Percentiles rank a stretch among this genome's conserved stretches.
These are phyloP conservation scores for Hirschfeldia incana DNA, from an alignment of 345 rosid genomes.

Conservation along the genomic window DNA sequence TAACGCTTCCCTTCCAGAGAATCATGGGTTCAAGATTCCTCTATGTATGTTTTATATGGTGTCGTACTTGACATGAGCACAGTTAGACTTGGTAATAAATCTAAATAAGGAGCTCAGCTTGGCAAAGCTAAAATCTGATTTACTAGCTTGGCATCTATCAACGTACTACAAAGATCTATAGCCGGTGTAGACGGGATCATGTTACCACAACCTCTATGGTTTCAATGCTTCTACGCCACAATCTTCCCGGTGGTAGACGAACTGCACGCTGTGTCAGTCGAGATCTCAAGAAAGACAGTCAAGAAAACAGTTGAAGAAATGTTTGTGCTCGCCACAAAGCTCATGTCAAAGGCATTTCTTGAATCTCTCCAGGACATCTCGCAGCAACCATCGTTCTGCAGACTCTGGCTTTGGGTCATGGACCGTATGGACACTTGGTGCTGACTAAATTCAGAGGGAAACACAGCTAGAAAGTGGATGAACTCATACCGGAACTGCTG, in stretches of 20 bases:
- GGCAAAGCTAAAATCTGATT: constrained; percentile 17
- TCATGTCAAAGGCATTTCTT: constrained; percentile 59
- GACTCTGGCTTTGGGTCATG: constrained; percentile 67
- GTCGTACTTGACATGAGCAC: constrained; percentile 15
- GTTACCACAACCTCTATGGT: too few species aligned
- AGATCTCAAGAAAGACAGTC: constrained; percentile 45
- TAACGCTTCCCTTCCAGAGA: constrained; percentile 60
- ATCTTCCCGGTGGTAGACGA: too few species aligned
- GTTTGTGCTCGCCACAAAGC: constrained; percentile 56
- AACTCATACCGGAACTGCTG: constrained; percentile 65
- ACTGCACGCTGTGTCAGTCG: constrained; percentile 41
- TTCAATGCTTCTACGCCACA: too few species aligned
- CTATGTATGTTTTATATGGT: not conserved
- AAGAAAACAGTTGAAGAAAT: too few species aligned
- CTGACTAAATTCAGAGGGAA: constrained; percentile 61
- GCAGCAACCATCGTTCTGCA: constrained; percentile 40
- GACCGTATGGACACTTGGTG: constrained; percentile 58
- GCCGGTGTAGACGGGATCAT: too few species aligned
- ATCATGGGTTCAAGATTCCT: constrained; percentile 65
- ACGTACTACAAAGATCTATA: too few species aligned
- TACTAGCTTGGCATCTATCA: too few species aligned
- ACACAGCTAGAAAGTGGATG: constrained; percentile 54
- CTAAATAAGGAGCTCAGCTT: not conserved
- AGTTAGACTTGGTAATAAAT: constrained; percentile 13
- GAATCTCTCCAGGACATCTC: not conserved